Percentiles rank a stretch among this genome's conserved stretches.
Conservation (phyloP, 2,329 filamentous ascomycete genomes). For the Fusarium concolor region DNA sequence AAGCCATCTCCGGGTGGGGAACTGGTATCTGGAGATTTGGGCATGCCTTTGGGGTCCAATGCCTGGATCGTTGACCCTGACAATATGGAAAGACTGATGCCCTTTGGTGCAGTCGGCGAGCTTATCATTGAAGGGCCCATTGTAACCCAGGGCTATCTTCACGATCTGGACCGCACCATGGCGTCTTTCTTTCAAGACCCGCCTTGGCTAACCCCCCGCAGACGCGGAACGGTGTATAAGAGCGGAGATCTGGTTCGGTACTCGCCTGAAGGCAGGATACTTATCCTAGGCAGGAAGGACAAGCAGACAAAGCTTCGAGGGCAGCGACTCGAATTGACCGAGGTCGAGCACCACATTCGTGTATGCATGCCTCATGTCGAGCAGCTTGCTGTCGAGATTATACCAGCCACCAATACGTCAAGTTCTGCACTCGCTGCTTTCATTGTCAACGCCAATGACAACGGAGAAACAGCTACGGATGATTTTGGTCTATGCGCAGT, state of each 20-base stretch:
- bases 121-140: constrained; percentile 38
- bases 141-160: constrained; percentile 23
- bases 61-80: constrained; percentile 31
- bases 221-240: constrained; percentile 6
- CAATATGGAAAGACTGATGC: constrained; percentile 11
- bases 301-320: constrained; percentile 50
- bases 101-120: constrained; percentile 37
- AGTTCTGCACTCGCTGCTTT: not conserved
- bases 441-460: not conserved
- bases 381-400: constrained; percentile 1
- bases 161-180: not conserved
- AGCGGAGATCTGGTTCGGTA: constrained; percentile 3
- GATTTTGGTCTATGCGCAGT: not conserved
- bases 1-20: not conserved
- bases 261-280: not conserved
- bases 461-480: not conserved
- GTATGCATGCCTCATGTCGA: not conserved
- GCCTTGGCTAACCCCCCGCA: not conserved
- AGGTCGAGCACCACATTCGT: constrained; percentile 27
- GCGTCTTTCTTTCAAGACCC: constrained; percentile 13
- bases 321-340: constrained; percentile 4
- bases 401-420: not conserved
- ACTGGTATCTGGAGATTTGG: not conserved
- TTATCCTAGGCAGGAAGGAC: constrained; percentile 17
- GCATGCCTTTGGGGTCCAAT: not conserved